Evolutionary conservation across 306 rosid genomes (phyloP), one percentile per base, ranked within the genome.

Genomic region (Dalbergia cochinchinensis): DNA sequence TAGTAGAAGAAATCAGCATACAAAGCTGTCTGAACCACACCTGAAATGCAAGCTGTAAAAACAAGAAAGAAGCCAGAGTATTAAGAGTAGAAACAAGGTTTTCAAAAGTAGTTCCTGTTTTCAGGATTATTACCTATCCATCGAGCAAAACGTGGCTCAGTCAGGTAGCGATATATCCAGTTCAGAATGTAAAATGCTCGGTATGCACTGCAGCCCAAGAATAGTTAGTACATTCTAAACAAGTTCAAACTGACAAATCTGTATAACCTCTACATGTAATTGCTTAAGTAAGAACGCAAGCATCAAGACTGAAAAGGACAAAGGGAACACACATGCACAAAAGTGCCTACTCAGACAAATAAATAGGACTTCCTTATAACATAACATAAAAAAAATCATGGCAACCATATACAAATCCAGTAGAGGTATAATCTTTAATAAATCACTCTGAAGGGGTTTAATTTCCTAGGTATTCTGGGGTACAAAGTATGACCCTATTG

Each of bases 1-100:
- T 90, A 95, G 87, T 93, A 95, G 89, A 95, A 95, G 91, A 95
- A 95, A 89, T 95, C 99, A 31, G 93, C 98, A 80, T 95, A 95
- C 54, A 95, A 75, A 69, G 96, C 98, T 2, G 99, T 91, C 90
- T 95, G 99, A 87, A 93, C 89, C 84, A 93, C 87, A 68, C 99
- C 98, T 1, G 98, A 88, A 44, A 89, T 3, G 51, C 90, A 89
- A 50, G 99, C 99, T 95, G 84, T 87, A 81, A 73, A 67, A 79
- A 54, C 69, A 53, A 64, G 74, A 74, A 65, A 80, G 6, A 33
- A 60, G 55, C 76, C 59, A 20, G 71, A 68, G 66, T 54, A 79
- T 79, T n/a, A 48, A 48, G 34, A 16, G 61, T 35, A 41, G 12
- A 47, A 53, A 60, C 13, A 53, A 11, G 44, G 50, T 34, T 55